phyloP scores from a whole-genome alignment of 2,329 filamentous ascomycete genomes.

The Cercospora zeae-maydis region DNA sequence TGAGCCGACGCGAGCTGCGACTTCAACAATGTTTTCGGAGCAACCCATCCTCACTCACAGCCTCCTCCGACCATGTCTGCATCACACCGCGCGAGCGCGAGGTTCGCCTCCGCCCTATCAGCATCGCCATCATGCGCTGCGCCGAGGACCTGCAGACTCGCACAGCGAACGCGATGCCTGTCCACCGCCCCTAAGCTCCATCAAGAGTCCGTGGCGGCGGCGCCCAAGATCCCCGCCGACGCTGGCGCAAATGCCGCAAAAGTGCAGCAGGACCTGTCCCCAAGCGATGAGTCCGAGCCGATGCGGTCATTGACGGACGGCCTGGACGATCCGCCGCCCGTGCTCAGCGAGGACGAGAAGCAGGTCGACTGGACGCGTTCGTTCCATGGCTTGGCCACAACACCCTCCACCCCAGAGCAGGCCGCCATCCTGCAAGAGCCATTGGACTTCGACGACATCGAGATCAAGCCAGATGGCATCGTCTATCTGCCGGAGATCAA shows the following conservation, averaged over 20 bases:
- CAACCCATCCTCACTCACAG: not conserved
- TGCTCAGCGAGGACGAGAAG: conserved; percentile 47
- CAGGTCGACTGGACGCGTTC: conserved; percentile 79
- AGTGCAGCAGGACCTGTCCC: conserved; percentile 23
- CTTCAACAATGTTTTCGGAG: conserved; percentile 1
- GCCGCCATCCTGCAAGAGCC: conserved; percentile 65
- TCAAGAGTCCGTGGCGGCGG: conserved; percentile 18
- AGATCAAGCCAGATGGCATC: conserved; percentile 97
- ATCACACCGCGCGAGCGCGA: conserved; percentile 25
- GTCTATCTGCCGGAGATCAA: conserved; percentile 98
- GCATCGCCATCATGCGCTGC: conserved; percentile 9
- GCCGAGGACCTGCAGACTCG: conserved; percentile 3
- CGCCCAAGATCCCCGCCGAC: conserved; percentile 15
- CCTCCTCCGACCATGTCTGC: conserved; percentile 20
- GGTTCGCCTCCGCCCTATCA: conserved; percentile 24
- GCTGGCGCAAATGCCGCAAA: conserved; percentile 17
- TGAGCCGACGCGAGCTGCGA: not conserved
- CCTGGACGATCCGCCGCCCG: conserved; percentile 50
- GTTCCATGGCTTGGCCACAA: conserved; percentile 71
- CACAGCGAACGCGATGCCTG: conserved; percentile 16
- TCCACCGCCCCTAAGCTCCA: conserved; percentile 26
- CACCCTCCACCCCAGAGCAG: conserved; percentile 68
- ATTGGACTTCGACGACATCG: conserved; percentile 70
- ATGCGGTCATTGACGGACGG: conserved; percentile 48
- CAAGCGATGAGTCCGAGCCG: conserved; percentile 25